Evolutionary conservation across 2,329 filamentous ascomycete genomes (phyloP).

Genomic region (Fusarium paranaense): DNA sequence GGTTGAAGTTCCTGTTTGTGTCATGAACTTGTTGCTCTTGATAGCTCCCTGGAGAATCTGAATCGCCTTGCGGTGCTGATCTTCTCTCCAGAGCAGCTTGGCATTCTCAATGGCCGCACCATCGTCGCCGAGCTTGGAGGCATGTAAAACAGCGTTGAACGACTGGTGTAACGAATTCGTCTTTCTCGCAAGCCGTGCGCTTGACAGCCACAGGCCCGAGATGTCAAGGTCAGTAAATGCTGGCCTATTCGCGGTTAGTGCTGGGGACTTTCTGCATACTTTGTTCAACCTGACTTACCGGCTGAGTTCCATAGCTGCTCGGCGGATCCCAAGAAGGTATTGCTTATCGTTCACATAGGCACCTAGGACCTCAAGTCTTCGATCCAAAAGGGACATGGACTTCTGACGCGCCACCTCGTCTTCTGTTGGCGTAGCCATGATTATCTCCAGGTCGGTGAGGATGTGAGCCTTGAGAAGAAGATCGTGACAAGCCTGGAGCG

Average conservation of each 20-base stretch:
- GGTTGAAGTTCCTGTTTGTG: conserved; percentile 53
- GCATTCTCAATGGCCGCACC: conserved; percentile 95
- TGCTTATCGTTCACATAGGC: conserved; percentile 94
- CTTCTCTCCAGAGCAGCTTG: conserved; percentile 91
- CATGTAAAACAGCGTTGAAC: conserved; percentile 93
- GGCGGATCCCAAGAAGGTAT: conserved; percentile 86
- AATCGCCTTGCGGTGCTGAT: conserved; percentile 94
- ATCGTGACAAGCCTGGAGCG: conserved; percentile 86
- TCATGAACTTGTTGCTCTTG: conserved; percentile 79
- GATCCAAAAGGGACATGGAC: conserved; percentile 63
- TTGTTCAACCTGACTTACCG: conserved; percentile 59
- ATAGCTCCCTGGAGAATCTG: conserved; percentile 91
- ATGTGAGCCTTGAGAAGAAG: conserved; percentile 88
- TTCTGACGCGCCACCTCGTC: conserved; percentile 53
- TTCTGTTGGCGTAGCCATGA: conserved; percentile 64
- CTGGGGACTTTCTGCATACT: neutral
- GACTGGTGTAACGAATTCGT: conserved; percentile 85
- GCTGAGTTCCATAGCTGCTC: conserved; percentile 87
- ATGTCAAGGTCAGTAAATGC: conserved; percentile 79
- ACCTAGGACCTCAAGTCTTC: conserved; percentile 88
- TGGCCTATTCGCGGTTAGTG: conserved; percentile 51
- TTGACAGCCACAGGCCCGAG: conserved; percentile 86
- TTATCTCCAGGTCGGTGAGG: conserved; percentile 85
- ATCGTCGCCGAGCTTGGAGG: conserved; percentile 84
- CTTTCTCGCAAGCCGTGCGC: conserved; percentile 87